Base-by-base conservation (phyloP, 2,329 filamentous ascomycete species). In the Coniosporium tulheliwenetii region DNA sequence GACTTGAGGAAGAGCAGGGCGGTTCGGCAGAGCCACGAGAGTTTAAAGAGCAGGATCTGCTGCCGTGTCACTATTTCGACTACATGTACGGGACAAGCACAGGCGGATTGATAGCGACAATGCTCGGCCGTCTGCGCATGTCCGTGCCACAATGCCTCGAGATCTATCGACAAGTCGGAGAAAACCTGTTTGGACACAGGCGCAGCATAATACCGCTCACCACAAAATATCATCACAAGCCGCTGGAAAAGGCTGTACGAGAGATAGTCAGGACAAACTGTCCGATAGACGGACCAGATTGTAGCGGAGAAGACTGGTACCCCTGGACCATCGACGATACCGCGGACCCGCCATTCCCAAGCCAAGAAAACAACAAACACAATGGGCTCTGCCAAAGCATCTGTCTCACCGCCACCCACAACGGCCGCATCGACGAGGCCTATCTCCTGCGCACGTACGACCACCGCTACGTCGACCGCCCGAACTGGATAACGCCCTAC, bases 41-140 rank as follows among this genome's bases (percentile, higher is more conserved):
- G 7, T 60, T 61, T 43, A 51, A 56, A 38, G 61, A 65, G 44
- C 55, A 64, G 37, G 59, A 65, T 36, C 56, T 69, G 1, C 51
- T 67, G 9, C 67, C 66, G 42, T 69, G 65, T 43, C 64, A 70
- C 45, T 70, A 70, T 50, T 71, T 71, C 51, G 67, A 71, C 45
- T 66, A 67, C 52, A 69, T 70, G 57, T 69, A 67, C 41, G 67
- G 67, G 15, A 70, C 67, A 5, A 66, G 62, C 33, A 71, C 66
- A 0, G 67, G 67, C n/a, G 67, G 67, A 10, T 52, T 70, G 33
- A 70, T 70, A 42, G 64, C 66, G 1, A 67, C 66, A 2, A 66
- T 70, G 56, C 60, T 70, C 2, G 66, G 63, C 1, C 55, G 66
- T 10, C 51, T 70, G 36, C 65, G 66, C 5, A 69, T 69, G 66